Base-by-base conservation (phyloP, 371 early-diverging fungal genomes). In the Smittium culicis region DNA sequence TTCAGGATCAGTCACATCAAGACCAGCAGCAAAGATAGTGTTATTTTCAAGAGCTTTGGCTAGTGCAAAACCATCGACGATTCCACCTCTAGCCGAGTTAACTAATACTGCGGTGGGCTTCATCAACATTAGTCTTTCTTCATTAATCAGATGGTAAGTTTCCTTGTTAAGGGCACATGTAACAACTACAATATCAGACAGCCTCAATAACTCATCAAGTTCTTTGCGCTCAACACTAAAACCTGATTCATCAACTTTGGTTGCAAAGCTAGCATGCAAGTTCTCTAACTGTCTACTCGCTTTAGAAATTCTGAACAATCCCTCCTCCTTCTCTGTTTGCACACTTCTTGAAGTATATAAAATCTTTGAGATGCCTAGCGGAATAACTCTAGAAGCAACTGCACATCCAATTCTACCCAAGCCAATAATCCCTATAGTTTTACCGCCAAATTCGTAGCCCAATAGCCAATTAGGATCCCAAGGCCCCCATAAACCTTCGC, bases 1-100 rank as follows among this genome's bases (percentile, higher is more conserved):
- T 69, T 93, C 94, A 0, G 93, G 93, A 28, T 85, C 85, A 0
- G 91, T 91, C 11, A 93, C 93, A 74, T 93, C 93, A 61, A 93
- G 71, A 32, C 89, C 93, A 2, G 83, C 89, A 28, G 83, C 84
- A 16, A 81, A 89, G 55, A 89, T 74, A 58, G 74, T 67, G 0
- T 80, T 78, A 24, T 82, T 79, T n/a, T 83, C 74, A 59, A 93
- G 73, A 3, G 92, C 92, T 2, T 74, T 79, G 32, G 83, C 79
- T 34, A 94, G 73, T 69, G 81, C 91, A 35, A 81, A 81, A 70
- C 90, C 90, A 64, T 88, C 71, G 14, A 94, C 83, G 59, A 93
- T 80, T 5, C 82, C 83, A 33, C 93, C 94, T 27, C 94, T 79
- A 0, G 92, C 86, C 1, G 85, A 83, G 70, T 94, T 94, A 29